Evolutionary conservation across 495 filamentous ascomycete species (phyloP), one percentile per base, ranked within the genome.

Genomic region (Saxophila tyrrhenica): DNA sequence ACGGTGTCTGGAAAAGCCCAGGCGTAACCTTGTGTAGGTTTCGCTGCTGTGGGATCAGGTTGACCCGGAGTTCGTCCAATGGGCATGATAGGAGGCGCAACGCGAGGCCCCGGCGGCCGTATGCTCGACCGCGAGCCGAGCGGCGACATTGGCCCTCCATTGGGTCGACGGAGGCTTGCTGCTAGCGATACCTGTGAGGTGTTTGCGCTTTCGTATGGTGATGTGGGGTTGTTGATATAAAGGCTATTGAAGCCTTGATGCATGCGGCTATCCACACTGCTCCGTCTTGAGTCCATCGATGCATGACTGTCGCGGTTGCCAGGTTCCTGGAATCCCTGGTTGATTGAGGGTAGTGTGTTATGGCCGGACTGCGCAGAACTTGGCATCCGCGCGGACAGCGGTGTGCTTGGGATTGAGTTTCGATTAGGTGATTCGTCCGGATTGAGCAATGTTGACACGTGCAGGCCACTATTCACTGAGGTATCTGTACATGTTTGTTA

Each of bases 251-350:
- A 64, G 19, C 55, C 60, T 22, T 56, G 56, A 51, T 69, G 66
- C 63, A 70, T 65, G 25, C 70, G 65, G 45, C 69, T 71, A 56
- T 72, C 70, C 24, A 72, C 66, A 54, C 69, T 71, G 59, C 70
- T 71, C 2, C 70, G 69, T 9, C 70, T 57, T 2, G 70, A 72
- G 49, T 70, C 70, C 15, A 66, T 58, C 8, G 57, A 60, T 17
- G 67, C 68, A 20, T 65, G 25, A 17, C 59, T 54, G 39, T 57
- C 58, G 13, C 55, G 57, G 55, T 64, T 59, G 49, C 41, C 29
- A 2, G 25, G 25, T 49, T 48, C 48, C 15, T 70, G 64, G 39
- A 67, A 67, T 25, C 63, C 61, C 50, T 69, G 65, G 29, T 69
- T 69, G 50, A 70, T 59, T 1, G 69, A 66, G 0, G 50, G 43